phyloP scores from a whole-genome alignment of 306 rosid genomes.

The Cajanus cajan region DNA sequence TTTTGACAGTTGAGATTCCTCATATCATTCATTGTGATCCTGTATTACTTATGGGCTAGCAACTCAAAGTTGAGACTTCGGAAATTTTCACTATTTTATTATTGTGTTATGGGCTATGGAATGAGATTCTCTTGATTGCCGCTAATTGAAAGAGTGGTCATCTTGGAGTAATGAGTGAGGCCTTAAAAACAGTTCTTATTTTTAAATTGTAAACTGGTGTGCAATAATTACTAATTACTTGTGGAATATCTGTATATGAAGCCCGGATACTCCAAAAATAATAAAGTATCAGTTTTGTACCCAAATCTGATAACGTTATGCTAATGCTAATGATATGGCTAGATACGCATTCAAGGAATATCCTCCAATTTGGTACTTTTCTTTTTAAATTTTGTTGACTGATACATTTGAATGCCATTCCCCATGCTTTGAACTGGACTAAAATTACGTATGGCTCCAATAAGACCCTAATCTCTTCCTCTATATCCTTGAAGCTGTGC shows the following conservation, averaged over 20 bases:
- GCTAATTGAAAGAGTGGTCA: background rate
- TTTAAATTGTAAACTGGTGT: background rate
- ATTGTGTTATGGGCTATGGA: background rate
- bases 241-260: background rate
- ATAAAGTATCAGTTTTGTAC: background rate
- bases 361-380: background rate
- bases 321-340: background rate
- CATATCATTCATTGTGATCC: background rate
- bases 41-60: background rate
- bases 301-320: background rate
- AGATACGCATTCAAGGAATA: background rate
- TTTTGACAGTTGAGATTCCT: background rate
- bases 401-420: background rate
- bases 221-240: background rate
- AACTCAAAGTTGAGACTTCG: background rate
- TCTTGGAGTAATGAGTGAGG: background rate
- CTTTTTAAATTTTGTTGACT: background rate
- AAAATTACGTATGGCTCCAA: background rate
- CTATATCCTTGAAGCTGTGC: background rate
- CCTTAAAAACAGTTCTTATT: background rate
- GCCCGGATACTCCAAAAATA: too few species aligned
- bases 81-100: background rate
- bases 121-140: conserved; percentile 16
- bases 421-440: background rate
- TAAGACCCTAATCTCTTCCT: background rate